Evolutionary conservation across 192 early-diverging fungal species (phyloP), one percentile per base, ranked within the genome.

Genomic region (Entomortierella lignicola): DNA sequence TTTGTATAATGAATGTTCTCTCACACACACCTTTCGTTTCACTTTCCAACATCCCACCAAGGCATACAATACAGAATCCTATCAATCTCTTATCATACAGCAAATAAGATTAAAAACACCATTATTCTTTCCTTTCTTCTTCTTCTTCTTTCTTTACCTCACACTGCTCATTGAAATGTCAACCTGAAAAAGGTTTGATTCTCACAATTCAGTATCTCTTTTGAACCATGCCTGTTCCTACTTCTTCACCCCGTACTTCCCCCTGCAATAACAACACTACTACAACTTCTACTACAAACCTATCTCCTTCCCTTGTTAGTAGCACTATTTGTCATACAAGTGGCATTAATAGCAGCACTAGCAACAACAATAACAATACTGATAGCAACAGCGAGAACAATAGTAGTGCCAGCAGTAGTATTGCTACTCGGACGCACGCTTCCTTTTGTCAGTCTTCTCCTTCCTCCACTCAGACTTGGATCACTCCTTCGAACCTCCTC

Each of bases 201-300:
- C 10, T 37, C 34, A 10, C 34, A 37, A 47, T 47, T 47, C 44
- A 47, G 44, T 2, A 20, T 20, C n/a, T 31, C 37, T 25, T 20
- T 51, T 25, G 25, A 39, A 32, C 21, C 57, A 66, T 74, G 71
- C 71, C 71, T 27, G 71, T 74, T 12, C 71, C 71, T 43, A 66
- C 63, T 34, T 56, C 63, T 20, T 55, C 71, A 12, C 71, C 71
- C 37, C 62, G 63, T 17, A 60, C 62, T 1, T 54, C 63, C 11
- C 48, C 60, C 25, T 51, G 27, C n/a, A n/a, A n/a, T 50, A 34
- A 42, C 59, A 42, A 51, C 34, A 37, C 34, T 37, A 4, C 34
- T 37, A 37, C 34, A 7, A 37, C 10, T 37, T 4, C 34, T 37
- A 37, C 34, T 37, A 10, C 34, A 4, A 37, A n/a, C 34, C 10